Evolutionary conservation across 768 basidiomycete species (phyloP).

Genomic region (Tulasnella sp.): DNA sequence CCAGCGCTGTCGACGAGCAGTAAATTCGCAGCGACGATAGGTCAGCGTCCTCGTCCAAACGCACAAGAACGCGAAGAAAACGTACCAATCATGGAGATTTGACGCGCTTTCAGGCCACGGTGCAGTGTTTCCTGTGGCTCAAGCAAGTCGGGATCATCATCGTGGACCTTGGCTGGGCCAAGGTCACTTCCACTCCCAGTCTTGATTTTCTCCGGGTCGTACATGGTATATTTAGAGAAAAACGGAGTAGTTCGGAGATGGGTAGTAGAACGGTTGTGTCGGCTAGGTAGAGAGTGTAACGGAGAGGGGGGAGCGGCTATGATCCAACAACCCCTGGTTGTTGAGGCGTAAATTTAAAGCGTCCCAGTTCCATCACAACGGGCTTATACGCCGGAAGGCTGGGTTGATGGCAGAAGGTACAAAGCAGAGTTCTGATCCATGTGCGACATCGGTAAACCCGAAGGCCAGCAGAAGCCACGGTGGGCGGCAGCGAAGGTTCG

Average conservation of each 20-base stretch:
- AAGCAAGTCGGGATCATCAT: background rate
- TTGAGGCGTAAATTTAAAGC: too few species aligned
- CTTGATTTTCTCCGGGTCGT: slow-evolving; percentile 6
- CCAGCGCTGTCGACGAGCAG: background rate
- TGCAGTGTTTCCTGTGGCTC: slow-evolving; percentile 29
- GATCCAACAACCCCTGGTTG: background rate
- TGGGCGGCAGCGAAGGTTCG: background rate
- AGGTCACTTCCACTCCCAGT: background rate
- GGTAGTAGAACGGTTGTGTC: too few species aligned
- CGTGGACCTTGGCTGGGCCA: background rate
- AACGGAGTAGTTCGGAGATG: too few species aligned
- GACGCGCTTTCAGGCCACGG: slow-evolving; percentile 33
- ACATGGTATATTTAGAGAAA: too few species aligned
- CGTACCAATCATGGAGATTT: slow-evolving; percentile 38
- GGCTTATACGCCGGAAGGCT: too few species aligned
- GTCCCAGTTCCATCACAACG: too few species aligned
- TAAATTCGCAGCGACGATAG: background rate
- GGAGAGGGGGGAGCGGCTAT: background rate
- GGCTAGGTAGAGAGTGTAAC: too few species aligned
- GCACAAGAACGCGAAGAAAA: background rate
- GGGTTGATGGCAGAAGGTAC: too few species aligned
- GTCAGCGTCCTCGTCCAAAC: background rate
- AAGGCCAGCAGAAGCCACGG: too few species aligned
- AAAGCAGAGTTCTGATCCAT: too few species aligned
- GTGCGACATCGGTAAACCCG: too few species aligned